Evolutionary conservation across 1,139 yeast genomes (phyloP).

Genomic region (Torulaspora pretoriensis): DNA sequence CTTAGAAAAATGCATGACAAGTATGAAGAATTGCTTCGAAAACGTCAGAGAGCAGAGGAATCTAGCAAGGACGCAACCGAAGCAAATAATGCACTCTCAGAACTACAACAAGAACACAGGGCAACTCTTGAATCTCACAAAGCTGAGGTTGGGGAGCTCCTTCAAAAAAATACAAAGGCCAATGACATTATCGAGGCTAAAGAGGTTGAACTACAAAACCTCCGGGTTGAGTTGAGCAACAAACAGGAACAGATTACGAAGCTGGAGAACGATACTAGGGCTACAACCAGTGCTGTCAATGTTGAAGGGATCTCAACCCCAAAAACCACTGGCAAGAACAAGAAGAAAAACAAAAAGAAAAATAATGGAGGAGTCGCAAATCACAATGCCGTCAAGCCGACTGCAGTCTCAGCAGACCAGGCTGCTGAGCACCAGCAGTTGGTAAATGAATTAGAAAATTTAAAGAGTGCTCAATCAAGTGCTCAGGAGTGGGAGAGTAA

Average conservation of each 20-base stretch:
- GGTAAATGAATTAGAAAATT: slow-evolving; percentile 39
- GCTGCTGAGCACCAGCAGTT: slow-evolving; percentile 38
- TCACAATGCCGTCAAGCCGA: slow-evolving; percentile 15
- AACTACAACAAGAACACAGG: slow-evolving; percentile 6
- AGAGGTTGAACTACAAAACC: slow-evolving; percentile 1
- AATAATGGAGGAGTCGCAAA: slow-evolving; percentile 14
- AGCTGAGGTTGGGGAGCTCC: slow-evolving; percentile 7
- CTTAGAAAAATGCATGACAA: slow-evolving; percentile 6
- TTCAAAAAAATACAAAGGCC: slow-evolving; percentile 3
- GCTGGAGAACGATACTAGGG: slow-evolving; percentile 1
- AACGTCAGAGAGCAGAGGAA: background rate
- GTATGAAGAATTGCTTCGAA: slow-evolving; percentile 8
- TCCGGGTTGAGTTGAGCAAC: slow-evolving; percentile 2
- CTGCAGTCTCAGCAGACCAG: slow-evolving; percentile 15
- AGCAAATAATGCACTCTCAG: background rate
- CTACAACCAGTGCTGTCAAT: background rate
- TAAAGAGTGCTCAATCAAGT: slow-evolving; percentile 23
- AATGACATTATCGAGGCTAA: background rate
- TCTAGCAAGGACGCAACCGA: slow-evolving; percentile 1
- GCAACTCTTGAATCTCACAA: slow-evolving; percentile 1
- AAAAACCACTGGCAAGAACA: slow-evolving; percentile 17
- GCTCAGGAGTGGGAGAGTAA: slow-evolving; percentile 25
- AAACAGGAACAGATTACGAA: background rate
- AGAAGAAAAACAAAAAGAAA: slow-evolving; percentile 21
- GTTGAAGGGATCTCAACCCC: slow-evolving; percentile 5